Base-by-base conservation (phyloP, 345 rosid species). In the Melastoma malabathricum region DNA sequence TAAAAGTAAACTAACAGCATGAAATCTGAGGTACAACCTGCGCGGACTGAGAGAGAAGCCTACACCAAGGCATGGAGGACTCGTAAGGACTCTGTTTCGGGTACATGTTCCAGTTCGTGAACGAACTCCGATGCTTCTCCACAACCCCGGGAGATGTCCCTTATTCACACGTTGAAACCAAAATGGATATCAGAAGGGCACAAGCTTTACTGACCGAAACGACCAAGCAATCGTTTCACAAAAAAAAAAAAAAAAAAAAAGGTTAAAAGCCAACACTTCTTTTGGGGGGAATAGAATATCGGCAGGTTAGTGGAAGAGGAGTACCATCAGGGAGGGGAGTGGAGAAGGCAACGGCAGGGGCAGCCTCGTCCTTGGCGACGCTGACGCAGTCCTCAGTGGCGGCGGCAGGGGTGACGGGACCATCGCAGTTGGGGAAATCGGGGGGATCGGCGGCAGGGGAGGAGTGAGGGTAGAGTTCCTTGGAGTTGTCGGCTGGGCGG, bases 241-340 rank as follows among this genome's bases (percentile, higher is more conserved):
- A 8, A 29, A 46, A 51, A 6, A 6, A 44, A 10, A 52, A 8
- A 29, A 46, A 51, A 6, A 6, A 44, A 10, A 25, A 23, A 44
- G 55, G 29, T 20, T 52, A 45, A 56, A 62, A 31, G 17, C 31
- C 51, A 38, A 56, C 25, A 17, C 47, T 47, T 25, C n/a, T 22
- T 2, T 22, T 22, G 25, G 25, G 25, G 18, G 4, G 34, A 38
- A 15, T 20, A 38, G 47, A 47, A 38, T 39, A 52, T 17, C 46
- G 18, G 58, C 46, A 22, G n/a, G n/a, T n/a, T 22, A 22, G 25
- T 22, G 25, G 25, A 4, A 22, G 25, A 22, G 25, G 25, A 22
- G 25, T 51, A 83, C 97, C 95, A 34, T 75, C 74, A 7, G 81
- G 72, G 75, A 80, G 65, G 67, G 89, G 84, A 44, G 79, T 50